Conservation (phyloP, 106 monocot genomes). For the Allium sativum region DNA sequence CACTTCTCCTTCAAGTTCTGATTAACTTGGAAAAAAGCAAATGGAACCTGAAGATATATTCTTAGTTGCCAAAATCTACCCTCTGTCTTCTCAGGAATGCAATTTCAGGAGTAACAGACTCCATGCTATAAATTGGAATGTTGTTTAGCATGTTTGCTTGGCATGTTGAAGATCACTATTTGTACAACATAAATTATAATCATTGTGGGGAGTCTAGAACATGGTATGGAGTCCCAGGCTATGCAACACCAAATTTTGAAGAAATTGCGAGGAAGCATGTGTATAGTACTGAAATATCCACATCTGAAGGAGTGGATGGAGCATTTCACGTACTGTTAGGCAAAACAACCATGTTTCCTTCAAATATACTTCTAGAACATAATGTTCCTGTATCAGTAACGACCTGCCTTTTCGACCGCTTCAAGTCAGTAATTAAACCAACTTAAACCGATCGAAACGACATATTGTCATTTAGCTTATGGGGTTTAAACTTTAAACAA, state of each 20-base stretch:
- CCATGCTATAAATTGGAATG: conserved; percentile 99
- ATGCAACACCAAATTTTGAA: conserved; percentile 74
- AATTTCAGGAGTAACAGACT: conserved; percentile 95
- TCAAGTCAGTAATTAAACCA: no score
- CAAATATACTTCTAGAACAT: conserved; percentile 70
- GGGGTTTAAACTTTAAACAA: no score
- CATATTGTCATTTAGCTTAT: no score
- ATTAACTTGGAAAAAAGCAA: conserved; percentile 80
- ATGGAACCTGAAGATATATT: conserved; percentile 93
- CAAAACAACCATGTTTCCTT: conserved; percentile 95
- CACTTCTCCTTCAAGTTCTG: conserved; percentile 59
- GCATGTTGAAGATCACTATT: conserved; percentile 98
- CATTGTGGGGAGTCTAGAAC: conserved; percentile 96
- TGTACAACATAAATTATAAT: conserved; percentile 97
- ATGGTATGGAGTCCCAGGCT: conserved; percentile 94
- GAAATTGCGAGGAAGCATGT: conserved; percentile 53
- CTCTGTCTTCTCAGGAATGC: conserved; percentile 48
- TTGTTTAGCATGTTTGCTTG: conserved; percentile 98
- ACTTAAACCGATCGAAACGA: no score
- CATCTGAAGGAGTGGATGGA: conserved; percentile 50
- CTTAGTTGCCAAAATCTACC: conserved; percentile 55
- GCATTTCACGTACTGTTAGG: conserved; percentile 79
- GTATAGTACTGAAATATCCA: conserved; percentile 56
- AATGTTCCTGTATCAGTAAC: conserved; percentile 86
- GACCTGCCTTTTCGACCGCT: no score